Base-by-base conservation (phyloP, 2,329 filamentous ascomycete genomes). In the Ophiostoma fasciatum region DNA sequence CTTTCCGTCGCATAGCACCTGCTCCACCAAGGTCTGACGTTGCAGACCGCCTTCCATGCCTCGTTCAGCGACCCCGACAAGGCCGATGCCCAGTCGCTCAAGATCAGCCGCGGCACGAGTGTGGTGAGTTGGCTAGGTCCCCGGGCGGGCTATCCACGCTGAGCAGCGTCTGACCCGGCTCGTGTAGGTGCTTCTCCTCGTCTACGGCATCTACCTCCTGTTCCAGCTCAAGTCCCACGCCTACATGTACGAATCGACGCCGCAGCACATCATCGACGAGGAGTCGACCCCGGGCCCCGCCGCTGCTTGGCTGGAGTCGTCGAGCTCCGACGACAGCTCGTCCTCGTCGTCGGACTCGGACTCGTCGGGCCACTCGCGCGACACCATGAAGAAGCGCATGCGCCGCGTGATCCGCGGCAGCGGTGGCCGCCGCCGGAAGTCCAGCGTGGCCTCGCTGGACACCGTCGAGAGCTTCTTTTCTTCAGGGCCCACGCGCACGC, bases 151-250 rank as follows among this genome's bases (percentile, higher is more conserved):
- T n/a, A n/a, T n/a, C n/a, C n/a, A n/a, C n/a, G n/a, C n/a, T n/a
- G n/a, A n/a, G n/a, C n/a, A n/a, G n/a, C n/a, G n/a, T n/a, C n/a
- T n/a, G n/a, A n/a, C n/a, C n/a, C n/a, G n/a, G n/a, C n/a, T n/a
- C n/a, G 3, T 1, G 5, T 32, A 78, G 74, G 66, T 92, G 35
- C 62, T 94, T 8, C 66, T 93, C 2, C 53, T 93, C 23, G 78
- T 94, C 10, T 94, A 94, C 53, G 59, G 76, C 31, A 61, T 93
- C 14, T 94, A 93, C 51, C 70, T 94, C 23, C 52, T 93, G 15
- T 94, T 94, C 58, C 85, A 93, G 60, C 71, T 94, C 42, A 92
- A 92, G 58, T 90, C 84, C 2, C 85, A 94, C 52, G 71, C 82
- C 8, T 93, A 92, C 59, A 76, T 94, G 63, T 93, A 94, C 48